Evolutionary conservation across 768 basidiomycete genomes (phyloP).

Genomic region (Cubamyces sp.): DNA sequence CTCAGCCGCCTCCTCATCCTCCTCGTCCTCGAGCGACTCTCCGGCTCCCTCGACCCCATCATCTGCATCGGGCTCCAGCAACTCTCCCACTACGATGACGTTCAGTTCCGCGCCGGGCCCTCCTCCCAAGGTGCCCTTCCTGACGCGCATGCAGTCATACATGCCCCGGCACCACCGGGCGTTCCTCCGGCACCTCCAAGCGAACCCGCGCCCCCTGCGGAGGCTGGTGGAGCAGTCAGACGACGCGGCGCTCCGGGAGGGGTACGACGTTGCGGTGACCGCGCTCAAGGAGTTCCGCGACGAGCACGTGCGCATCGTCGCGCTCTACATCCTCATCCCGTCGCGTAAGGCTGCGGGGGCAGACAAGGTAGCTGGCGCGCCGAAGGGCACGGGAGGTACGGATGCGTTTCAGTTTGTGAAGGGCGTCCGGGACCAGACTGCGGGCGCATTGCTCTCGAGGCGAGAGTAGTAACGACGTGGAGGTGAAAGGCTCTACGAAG

Average conservation of each 20-base stretch:
- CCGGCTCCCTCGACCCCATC: too few species aligned
- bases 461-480: neutral
- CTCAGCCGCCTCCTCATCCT: neutral
- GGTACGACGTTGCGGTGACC: slow-evolving; percentile 54
- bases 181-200: slow-evolving; percentile 56
- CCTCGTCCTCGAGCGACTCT: too few species aligned
- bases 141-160: slow-evolving; percentile 59
- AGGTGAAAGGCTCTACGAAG: neutral
- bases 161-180: slow-evolving; percentile 65
- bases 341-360: slow-evolving; percentile 17
- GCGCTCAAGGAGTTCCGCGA: slow-evolving; percentile 61
- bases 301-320: slow-evolving; percentile 59
- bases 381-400: slow-evolving; percentile 61
- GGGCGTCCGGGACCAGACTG: slow-evolving; percentile 55
- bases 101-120: slow-evolving; percentile 22
- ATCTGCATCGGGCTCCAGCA: too few species aligned
- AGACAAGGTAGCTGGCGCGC: slow-evolving; percentile 11
- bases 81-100: slow-evolving; percentile 10
- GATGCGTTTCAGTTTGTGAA: slow-evolving; percentile 60
- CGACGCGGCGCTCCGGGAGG: slow-evolving; percentile 33
- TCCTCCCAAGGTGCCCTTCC: slow-evolving; percentile 39
- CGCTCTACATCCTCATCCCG: slow-evolving; percentile 58
- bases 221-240: slow-evolving; percentile 40
- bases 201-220: slow-evolving; percentile 52
- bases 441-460: slow-evolving; percentile 35